Percentiles rank a stretch among this genome's conserved stretches.
phyloP scores from a whole-genome alignment of 2,329 filamentous ascomycete genomes.

The Hymenoscyphus fructigenus region DNA sequence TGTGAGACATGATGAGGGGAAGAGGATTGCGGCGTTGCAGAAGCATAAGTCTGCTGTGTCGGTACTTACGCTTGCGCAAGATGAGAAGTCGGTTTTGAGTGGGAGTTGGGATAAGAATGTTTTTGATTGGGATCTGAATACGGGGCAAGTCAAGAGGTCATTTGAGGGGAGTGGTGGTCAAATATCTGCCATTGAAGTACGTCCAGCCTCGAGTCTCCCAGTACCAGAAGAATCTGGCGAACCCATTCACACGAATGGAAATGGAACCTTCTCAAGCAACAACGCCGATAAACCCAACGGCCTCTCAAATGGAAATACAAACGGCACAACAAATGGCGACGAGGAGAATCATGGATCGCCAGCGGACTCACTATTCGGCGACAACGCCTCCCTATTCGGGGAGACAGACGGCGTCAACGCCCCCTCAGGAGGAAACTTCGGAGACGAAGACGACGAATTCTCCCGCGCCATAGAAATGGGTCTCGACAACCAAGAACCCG shows the following conservation, averaged over 20 bases:
- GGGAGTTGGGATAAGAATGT: conserved; percentile 97
- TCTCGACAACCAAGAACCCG: conserved; percentile 29
- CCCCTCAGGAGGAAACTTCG: conserved; percentile 61
- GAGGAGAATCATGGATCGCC: conserved; percentile 63
- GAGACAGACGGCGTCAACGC: conserved; percentile 61
- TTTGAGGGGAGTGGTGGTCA: conserved; percentile 80
- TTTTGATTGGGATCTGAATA: conserved; percentile 93
- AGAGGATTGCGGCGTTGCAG: conserved; percentile 76
- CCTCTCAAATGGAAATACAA: conserved; percentile 42
- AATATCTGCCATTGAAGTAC: conserved; percentile 82
- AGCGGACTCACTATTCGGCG: conserved; percentile 71
- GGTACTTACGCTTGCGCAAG: conserved; percentile 75
- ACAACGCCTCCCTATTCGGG: conserved; percentile 77
- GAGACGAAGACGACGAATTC: conserved; percentile 84
- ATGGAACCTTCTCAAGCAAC: conserved; percentile 73
- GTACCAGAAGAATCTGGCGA: conserved; percentile 71
- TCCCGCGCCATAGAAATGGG: conserved; percentile 65
- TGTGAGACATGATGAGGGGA: conserved; percentile 91
- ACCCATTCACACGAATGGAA: conserved; percentile 50
- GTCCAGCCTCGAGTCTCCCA: conserved; percentile 72
- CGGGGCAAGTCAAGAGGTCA: conserved; percentile 69
- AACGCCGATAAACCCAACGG: conserved; percentile 60
- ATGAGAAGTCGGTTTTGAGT: conserved; percentile 84
- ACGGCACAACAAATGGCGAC: conserved; percentile 39
- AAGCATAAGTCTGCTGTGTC: conserved; percentile 91